phyloP scores from a whole-genome alignment of 2,329 filamentous ascomycete genomes.

The Fusarium sp. region DNA sequence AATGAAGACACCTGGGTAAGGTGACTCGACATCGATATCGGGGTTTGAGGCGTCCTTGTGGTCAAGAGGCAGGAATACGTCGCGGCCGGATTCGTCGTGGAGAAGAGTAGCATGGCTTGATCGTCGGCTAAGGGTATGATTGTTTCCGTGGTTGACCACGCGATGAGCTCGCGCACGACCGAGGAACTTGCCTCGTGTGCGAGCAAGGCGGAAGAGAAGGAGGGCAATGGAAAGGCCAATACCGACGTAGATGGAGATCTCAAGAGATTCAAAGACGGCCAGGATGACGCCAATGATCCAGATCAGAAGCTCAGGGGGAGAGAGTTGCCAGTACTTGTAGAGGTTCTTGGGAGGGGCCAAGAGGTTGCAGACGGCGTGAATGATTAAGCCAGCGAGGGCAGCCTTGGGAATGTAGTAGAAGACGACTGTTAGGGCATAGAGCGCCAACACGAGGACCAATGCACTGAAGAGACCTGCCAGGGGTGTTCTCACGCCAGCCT shows the following conservation, averaged over 20 bases:
- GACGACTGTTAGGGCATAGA: conserved; percentile 77
- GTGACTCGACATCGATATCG: conserved; percentile 51
- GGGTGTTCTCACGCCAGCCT: conserved; percentile 81
- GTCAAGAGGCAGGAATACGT: conserved; percentile 54
- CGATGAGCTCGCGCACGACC: conserved; percentile 48
- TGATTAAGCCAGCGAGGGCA: conserved; percentile 76
- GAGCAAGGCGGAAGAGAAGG: conserved; percentile 56
- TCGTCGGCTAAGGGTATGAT: not conserved
- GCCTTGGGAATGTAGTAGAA: conserved; percentile 84
- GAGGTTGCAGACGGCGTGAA: conserved; percentile 81
- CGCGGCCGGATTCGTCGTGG: conserved; percentile 33
- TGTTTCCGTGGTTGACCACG: conserved; percentile 2
- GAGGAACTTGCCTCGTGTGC: conserved; percentile 57
- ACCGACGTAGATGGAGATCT: conserved; percentile 60
- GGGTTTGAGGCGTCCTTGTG: conserved; percentile 57
- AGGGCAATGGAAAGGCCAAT: conserved; percentile 54
- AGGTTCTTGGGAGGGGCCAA: conserved; percentile 76
- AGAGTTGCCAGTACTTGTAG: conserved; percentile 79
- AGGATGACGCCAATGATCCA: conserved; percentile 75
- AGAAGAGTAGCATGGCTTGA: not conserved
- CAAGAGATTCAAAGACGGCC: conserved; percentile 59
- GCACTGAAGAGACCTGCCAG: conserved; percentile 81
- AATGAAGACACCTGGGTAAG: conserved; percentile 59
- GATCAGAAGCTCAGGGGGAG: conserved; percentile 75
- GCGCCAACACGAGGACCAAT: conserved; percentile 74